Conservation (phyloP, 495 filamentous ascomycete species). For the Oidiodendron maius region DNA sequence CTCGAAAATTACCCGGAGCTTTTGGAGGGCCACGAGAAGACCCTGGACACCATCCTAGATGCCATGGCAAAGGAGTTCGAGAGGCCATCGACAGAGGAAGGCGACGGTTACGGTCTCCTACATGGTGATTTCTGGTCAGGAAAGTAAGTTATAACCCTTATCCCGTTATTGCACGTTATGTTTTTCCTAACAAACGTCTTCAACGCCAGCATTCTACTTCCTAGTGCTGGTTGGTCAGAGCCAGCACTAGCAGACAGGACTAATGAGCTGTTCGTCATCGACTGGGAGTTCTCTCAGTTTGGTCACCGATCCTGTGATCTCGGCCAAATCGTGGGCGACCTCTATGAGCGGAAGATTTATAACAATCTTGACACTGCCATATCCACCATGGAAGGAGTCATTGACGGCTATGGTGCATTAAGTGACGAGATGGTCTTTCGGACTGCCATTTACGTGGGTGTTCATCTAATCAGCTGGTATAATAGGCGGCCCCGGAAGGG, state of each 20-base stretch:
- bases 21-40: conserved; percentile 26
- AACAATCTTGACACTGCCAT: conserved; percentile 36
- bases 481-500: too few species aligned
- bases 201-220: conserved; percentile 34
- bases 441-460: conserved; percentile 45
- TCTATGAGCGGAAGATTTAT: conserved; percentile 51
- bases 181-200: background rate
- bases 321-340: conserved; percentile 48
- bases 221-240: conserved; percentile 22
- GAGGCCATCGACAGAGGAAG: conserved; percentile 28
- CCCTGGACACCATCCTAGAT: conserved; percentile 36
- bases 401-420: conserved; percentile 39
- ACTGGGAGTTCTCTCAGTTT: conserved; percentile 50
- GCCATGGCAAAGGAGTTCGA: conserved; percentile 22
- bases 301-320: conserved; percentile 44
- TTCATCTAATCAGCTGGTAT: conserved; percentile 39
- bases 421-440: conserved; percentile 43
- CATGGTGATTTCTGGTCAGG: conserved; percentile 59
- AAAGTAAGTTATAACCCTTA: conserved; percentile 44
- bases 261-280: conserved; percentile 39
- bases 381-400: conserved; percentile 44
- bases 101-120: conserved; percentile 33
- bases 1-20: conserved; percentile 37
- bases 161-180: background rate
- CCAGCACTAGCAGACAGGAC: background rate